These are phyloP conservation scores for Wickerhamiella galacta DNA, from an alignment of 805 yeast species.

Conservation along the genomic window DNA sequence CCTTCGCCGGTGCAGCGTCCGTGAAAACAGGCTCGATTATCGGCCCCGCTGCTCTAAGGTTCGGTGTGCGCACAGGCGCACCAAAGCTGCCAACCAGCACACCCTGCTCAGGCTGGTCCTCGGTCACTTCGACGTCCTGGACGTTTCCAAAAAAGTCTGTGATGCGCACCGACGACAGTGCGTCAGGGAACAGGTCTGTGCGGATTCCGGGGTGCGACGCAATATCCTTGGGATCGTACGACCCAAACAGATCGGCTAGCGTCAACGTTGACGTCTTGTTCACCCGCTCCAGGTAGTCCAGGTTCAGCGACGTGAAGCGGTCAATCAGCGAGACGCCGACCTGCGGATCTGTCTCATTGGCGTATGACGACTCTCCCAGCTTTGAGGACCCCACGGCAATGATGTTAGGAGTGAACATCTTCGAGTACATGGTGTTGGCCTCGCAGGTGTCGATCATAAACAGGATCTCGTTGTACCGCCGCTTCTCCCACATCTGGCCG, in stretches of 20 bases:
- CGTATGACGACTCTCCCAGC: constrained; percentile 76
- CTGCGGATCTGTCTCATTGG: constrained; percentile 90
- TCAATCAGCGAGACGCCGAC: constrained; percentile 97
- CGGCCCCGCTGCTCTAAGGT: too few relatives aligned
- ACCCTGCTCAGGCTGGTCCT: background rate
- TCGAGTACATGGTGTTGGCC: constrained; percentile 93
- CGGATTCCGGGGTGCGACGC: constrained; percentile 92
- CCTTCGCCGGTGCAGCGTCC: background rate
- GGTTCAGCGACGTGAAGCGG: constrained; percentile 80
- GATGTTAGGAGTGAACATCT: constrained; percentile 81
- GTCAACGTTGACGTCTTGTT: constrained; percentile 61
- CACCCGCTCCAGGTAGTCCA: constrained; percentile 58
- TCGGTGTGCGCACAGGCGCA: too few relatives aligned
- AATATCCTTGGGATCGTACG: constrained; percentile 67
- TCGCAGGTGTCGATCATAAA: constrained; percentile 99
- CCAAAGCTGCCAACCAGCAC: too few relatives aligned
- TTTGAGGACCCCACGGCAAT: constrained; percentile 85
- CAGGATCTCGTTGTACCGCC: constrained; percentile 83
- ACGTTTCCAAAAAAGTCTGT: constrained; percentile 93
- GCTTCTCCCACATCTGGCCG: constrained; percentile 92
- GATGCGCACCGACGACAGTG: constrained; percentile 49
- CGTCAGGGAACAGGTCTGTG: constrained; percentile 56
- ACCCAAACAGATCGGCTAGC: constrained; percentile 67
- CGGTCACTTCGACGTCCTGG: constrained; percentile 46
- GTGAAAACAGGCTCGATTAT: too few relatives aligned